Conservation (phyloP, 2,329 filamentous ascomycete species). For the Ophiostoma perfectum region DNA sequence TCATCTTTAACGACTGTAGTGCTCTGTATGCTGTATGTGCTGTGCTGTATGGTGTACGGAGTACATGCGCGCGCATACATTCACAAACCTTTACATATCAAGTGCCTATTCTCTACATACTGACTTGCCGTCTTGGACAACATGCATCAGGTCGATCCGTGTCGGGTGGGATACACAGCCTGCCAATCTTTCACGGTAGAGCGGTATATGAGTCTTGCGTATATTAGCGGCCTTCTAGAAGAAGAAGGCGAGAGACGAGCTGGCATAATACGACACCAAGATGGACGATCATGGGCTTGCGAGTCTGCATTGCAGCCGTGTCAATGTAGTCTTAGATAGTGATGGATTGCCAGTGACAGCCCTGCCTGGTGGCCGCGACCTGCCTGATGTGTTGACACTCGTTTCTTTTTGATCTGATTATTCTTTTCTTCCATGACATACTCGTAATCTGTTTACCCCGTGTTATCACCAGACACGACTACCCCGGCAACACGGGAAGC, state of each 20-base stretch:
- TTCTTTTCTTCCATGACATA: neutral
- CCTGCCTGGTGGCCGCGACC: neutral
- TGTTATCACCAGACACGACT: neutral
- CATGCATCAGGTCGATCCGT: neutral
- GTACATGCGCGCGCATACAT: too few relatives aligned
- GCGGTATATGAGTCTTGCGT: neutral
- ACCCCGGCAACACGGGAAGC: neutral
- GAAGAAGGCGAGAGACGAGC: slow-evolving; percentile 8
- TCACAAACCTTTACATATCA: too few relatives aligned
- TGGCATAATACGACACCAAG: neutral
- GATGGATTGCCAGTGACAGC: neutral
- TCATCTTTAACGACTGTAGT: neutral
- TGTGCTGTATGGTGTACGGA: too few relatives aligned
- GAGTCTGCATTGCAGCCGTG: neutral
- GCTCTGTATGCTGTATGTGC: too few relatives aligned
- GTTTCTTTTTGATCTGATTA: neutral
- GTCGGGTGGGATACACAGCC: neutral
- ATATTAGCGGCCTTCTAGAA: slow-evolving; percentile 8
- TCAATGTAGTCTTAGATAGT: neutral
- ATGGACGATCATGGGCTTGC: neutral
- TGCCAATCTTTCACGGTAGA: neutral
- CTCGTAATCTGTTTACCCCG: neutral
- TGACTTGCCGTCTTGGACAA: neutral
- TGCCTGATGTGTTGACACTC: neutral
- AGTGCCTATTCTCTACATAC: neutral